Percentiles rank a stretch among this genome's conserved stretches.
Conservation (phyloP, 1,139 yeast species). For the Debaryomyces udenii region DNA sequence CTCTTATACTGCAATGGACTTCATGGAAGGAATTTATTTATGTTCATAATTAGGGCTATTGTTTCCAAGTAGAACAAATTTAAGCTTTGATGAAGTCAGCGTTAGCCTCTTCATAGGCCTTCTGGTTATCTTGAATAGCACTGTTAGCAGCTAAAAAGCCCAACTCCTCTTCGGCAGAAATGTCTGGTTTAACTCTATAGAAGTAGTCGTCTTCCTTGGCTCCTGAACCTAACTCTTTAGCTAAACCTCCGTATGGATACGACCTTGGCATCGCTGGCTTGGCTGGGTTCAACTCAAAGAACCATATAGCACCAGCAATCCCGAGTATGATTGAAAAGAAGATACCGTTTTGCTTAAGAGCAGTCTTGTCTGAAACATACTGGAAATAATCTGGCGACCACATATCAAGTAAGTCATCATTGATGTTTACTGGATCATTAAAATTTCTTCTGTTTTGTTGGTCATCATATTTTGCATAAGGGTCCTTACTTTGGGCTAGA, state of each 20-base stretch:
- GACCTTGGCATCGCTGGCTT: constrained; percentile 78
- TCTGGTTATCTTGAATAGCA: constrained; percentile 31
- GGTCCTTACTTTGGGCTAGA: constrained; percentile 68
- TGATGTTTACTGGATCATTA: constrained; percentile 70
- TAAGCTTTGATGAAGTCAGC: constrained; percentile 41
- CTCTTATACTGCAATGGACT: too few species aligned
- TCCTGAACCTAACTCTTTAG: constrained; percentile 70
- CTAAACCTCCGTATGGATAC: constrained; percentile 75
- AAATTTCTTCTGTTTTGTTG: constrained; percentile 80
- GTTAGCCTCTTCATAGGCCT: constrained; percentile 39
- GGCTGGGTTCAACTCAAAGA: constrained; percentile 67
- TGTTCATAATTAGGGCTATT: too few species aligned
- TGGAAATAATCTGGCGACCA: constrained; percentile 87
- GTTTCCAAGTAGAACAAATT: constrained; percentile 3
- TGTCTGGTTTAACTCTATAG: constrained; percentile 48
- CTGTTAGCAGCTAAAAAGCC: constrained; percentile 41
- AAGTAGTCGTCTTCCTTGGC: constrained; percentile 49
- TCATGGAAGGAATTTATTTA: too few species aligned
- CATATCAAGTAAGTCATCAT: constrained; percentile 75
- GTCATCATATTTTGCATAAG: constrained; percentile 76
- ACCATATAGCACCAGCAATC: constrained; percentile 57
- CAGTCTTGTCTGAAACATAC: constrained; percentile 61
- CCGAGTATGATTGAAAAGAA: constrained; percentile 61
- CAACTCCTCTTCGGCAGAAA: constrained; percentile 42
- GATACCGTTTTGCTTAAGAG: constrained; percentile 53